Evolutionary conservation across 768 basidiomycete genomes (phyloP).

Genomic region (Daedalea quercina): DNA sequence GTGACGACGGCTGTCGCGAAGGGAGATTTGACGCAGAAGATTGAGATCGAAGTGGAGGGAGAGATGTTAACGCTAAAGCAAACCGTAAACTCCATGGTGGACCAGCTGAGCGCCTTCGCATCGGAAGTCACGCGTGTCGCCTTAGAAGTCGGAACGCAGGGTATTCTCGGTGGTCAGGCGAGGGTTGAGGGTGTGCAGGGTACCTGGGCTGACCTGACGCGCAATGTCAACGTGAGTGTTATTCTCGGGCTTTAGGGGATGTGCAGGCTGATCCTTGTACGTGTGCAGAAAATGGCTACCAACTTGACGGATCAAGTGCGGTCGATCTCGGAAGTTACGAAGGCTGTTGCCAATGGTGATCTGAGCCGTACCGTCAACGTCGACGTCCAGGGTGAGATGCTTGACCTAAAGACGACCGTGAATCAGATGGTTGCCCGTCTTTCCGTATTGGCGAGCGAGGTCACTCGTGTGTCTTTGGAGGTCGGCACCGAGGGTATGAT

Average conservation of each 20-base stretch:
- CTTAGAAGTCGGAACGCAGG: constrained; percentile 85
- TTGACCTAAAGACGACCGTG: constrained; percentile 75
- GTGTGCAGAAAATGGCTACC: constrained; percentile 74
- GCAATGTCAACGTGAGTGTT: constrained; percentile 76
- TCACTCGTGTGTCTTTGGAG: constrained; percentile 88
- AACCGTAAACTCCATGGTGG: constrained; percentile 94
- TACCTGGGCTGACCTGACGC: constrained; percentile 86
- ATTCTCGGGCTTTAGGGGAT: neutral
- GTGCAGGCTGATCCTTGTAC: neutral
- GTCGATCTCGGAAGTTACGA: constrained; percentile 83
- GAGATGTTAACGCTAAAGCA: constrained; percentile 83
- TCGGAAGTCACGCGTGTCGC: constrained; percentile 80
- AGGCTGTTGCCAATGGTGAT: constrained; percentile 77
- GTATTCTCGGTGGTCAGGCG: constrained; percentile 87
- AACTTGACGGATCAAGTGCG: constrained; percentile 85
- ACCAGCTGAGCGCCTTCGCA: constrained; percentile 81
- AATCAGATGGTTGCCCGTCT: constrained; percentile 75
- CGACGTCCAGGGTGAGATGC: constrained; percentile 92
- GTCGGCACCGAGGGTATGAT: constrained; percentile 91
- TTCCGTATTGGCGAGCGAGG: constrained; percentile 69
- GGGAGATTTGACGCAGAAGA: constrained; percentile 89
- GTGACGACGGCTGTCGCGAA: constrained; percentile 88
- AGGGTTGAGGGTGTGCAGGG: constrained; percentile 88
- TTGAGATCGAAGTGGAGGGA: constrained; percentile 83
- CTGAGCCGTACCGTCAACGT: constrained; percentile 81